Evolutionary conservation across 257 asterid genomes (phyloP), one percentile per base, ranked within the genome.

Genomic region (Petrea volubilis): DNA sequence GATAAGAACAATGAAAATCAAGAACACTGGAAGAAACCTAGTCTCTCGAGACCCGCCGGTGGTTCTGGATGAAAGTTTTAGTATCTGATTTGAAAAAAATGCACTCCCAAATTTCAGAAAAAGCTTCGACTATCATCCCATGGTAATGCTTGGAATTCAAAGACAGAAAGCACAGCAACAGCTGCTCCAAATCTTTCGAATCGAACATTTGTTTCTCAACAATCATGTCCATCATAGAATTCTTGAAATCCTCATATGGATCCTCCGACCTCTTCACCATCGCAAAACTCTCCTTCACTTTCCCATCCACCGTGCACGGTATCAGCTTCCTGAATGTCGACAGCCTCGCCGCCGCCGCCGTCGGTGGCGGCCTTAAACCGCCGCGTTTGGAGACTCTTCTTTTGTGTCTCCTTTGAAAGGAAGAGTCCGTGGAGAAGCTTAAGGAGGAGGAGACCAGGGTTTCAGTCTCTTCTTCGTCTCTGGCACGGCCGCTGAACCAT

Each of bases 211-310:
- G 87, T 47, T 87, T 87, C 85, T 90, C 95, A 68, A 85, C n/a
- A 33, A 90, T 78, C 96, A 90, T 90, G 43, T 90, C 96, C 84
- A 86, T 63, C 96, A 90, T 90, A 3, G 96, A 90, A 11, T 78
- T 78, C 85, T 80, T 87, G 78, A 90, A 90, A 71, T 90, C 96
- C 80, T 74, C 88, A 47, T 80, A 81, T 0, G 96, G 95, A 43
- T 90, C 84, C 33, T 76, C 73, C 4, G 95, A 87, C 24, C 78
- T 84, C 81, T 90, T 90, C 72, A 90, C 86, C 7, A 90, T 60
- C 14, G 96, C 96, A 64, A 85, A 87, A 62, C 96, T 90, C 34
- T 87, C 95, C 83, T 81, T 90, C 73, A 87, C 92, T 40, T 85
- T 87, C 21, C 90, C 94, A 0, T 87, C 88, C 28, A 82, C 83